Conservation (phyloP, 371 early-diverging fungal species). For the Mucor racemosus region DNA sequence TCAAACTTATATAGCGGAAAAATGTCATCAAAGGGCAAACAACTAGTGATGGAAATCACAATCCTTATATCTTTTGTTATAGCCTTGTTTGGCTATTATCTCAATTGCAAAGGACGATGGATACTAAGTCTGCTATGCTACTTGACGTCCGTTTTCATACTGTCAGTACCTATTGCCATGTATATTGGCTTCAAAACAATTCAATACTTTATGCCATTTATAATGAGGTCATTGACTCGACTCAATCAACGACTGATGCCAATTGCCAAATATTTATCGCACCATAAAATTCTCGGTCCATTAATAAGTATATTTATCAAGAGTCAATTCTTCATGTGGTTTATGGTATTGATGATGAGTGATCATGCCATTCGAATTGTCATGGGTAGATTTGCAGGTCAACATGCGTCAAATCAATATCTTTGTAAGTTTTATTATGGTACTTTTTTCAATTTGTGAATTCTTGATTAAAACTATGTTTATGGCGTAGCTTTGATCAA, state of each 20-base stretch:
- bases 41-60: constrained; percentile 25
- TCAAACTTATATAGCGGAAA: not conserved
- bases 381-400: constrained; percentile 36
- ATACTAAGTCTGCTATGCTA: constrained; percentile 28
- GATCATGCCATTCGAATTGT: constrained; percentile 41
- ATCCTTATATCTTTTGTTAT: constrained; percentile 30
- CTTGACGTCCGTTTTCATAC: constrained; percentile 22
- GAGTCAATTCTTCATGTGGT: constrained; percentile 44
- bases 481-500: constrained; percentile 39
- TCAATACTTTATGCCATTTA: constrained; percentile 35
- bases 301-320: constrained; percentile 34
- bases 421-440: constrained; percentile 31
- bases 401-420: constrained; percentile 34
- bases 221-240: constrained; percentile 22
- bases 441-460: not conserved
- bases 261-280: constrained; percentile 30
- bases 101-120: constrained; percentile 26
- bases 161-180: constrained; percentile 29
- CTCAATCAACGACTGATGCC: constrained; percentile 31
- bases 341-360: constrained; percentile 38
- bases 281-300: constrained; percentile 38
- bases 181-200: constrained; percentile 36
- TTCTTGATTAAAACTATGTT: not conserved
- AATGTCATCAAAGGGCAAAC: constrained; percentile 7
- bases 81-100: constrained; percentile 28